These are phyloP conservation scores for Leucosporidium creatinivorum DNA, from an alignment of 768 basidiomycete species.

Conservation along the genomic window DNA sequence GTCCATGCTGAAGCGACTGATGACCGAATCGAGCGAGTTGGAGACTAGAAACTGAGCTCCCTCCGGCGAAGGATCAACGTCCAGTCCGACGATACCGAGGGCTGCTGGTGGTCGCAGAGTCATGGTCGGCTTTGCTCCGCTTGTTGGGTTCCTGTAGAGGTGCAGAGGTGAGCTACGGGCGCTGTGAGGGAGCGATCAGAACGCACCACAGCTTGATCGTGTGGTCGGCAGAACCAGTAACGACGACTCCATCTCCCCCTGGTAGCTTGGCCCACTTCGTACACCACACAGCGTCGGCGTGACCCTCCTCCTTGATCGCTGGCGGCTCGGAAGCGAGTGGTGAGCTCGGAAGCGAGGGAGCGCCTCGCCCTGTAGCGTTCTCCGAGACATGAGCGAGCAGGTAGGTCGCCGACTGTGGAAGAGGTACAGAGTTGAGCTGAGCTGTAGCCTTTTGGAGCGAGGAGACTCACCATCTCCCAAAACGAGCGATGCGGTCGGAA, in stretches of 20 bases:
- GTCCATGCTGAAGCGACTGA: conserved; percentile 23
- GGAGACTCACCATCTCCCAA: background rate
- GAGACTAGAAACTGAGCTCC: conserved; percentile 24
- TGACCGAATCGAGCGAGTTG: conserved; percentile 29
- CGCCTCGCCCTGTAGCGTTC: background rate
- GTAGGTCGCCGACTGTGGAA: conserved; percentile 21
- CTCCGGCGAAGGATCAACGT: conserved; percentile 14
- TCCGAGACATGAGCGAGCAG: conserved; percentile 6
- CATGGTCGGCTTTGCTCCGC: background rate
- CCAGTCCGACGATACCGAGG: conserved; percentile 31
- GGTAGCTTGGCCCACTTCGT: conserved; percentile 3
- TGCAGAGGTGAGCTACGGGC: background rate
- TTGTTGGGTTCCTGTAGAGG: conserved; percentile 13
- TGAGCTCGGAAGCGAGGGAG: background rate
- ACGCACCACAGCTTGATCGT: conserved; percentile 25
- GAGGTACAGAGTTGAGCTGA: background rate
- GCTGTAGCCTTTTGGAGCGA: background rate
- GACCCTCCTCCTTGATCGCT: conserved; percentile 1
- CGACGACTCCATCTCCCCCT: conserved; percentile 17
- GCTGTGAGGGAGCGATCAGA: no score
- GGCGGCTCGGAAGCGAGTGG: background rate
- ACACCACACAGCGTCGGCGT: conserved; percentile 26
- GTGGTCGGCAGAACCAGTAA: conserved; percentile 18
- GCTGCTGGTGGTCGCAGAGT: conserved; percentile 18
- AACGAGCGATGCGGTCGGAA: no score